Evolutionary conservation across 2,329 filamentous ascomycete genomes (phyloP).

Genomic region (Trichoderma sp.): DNA sequence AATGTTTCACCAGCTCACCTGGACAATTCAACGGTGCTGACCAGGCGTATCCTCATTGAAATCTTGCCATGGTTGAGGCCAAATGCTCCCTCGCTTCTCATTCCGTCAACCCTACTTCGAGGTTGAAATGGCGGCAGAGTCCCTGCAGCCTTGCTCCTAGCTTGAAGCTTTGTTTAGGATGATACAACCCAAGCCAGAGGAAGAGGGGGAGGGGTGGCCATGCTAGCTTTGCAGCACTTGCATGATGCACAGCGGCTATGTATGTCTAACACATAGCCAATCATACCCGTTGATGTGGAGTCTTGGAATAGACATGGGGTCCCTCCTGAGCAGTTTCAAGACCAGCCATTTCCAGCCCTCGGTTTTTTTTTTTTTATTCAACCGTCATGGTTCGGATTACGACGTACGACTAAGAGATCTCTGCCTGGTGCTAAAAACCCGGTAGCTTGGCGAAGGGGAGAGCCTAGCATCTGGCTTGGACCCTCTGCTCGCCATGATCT

Average conservation of each 20-base stretch:
- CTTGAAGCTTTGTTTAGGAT: conserved; percentile 19
- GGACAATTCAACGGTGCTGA: not conserved
- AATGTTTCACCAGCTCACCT: conserved; percentile 6
- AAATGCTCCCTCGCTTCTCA: not conserved
- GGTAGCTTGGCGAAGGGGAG: not conserved
- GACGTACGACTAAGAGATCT: not conserved
- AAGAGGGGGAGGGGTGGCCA: conserved; percentile 19
- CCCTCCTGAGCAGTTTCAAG: conserved; percentile 33
- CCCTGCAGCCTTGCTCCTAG: conserved; percentile 20
- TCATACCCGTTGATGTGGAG: conserved; percentile 22
- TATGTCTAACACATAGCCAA: conserved; percentile 38
- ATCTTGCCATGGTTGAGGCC: not conserved
- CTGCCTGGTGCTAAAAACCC: not conserved
- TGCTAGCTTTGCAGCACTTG: conserved; percentile 37
- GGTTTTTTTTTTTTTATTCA: not conserved
- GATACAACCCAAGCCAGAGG: conserved; percentile 12
- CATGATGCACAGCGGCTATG: conserved; percentile 44
- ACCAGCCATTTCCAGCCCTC: conserved; percentile 18
- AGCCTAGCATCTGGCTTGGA: not conserved
- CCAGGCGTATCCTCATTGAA: not conserved
- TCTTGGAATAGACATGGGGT: conserved; percentile 28
- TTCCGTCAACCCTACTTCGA: not conserved
- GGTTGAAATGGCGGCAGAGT: conserved; percentile 16
- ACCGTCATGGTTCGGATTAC: not conserved
- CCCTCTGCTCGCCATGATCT: not conserved